phyloP scores from a whole-genome alignment of 306 rosid genomes.

The Mucuna pruriens region DNA sequence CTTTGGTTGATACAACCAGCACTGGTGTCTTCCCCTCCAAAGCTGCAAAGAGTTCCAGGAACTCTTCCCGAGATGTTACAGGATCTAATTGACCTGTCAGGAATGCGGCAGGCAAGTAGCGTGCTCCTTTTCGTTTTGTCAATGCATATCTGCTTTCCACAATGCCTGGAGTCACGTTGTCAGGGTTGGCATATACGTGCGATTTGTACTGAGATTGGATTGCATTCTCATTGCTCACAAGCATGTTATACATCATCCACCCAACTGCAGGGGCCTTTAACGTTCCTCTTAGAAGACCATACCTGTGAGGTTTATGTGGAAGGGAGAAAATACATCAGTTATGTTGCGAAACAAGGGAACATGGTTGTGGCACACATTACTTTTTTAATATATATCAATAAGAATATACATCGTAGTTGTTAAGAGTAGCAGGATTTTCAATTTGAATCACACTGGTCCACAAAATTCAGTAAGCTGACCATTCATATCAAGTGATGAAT shows the following conservation, averaged over 20 bases:
- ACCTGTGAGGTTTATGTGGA: conserved; percentile 55
- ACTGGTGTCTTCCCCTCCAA: conserved; percentile 75
- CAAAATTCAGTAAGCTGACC: background rate
- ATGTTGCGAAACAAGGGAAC: conserved; percentile 25
- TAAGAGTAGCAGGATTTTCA: background rate
- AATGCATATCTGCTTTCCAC: conserved; percentile 79
- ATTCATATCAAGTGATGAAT: background rate
- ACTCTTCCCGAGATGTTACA: conserved; percentile 80
- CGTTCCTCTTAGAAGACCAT: conserved; percentile 87
- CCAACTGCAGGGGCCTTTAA: conserved; percentile 95
- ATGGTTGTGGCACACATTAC: background rate
- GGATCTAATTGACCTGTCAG: conserved; percentile 84
- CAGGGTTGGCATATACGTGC: conserved; percentile 88
- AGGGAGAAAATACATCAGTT: conserved; percentile 30
- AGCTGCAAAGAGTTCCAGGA: conserved; percentile 74
- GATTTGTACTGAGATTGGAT: conserved; percentile 93
- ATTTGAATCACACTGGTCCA: background rate
- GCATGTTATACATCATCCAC: conserved; percentile 97
- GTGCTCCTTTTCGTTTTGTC: conserved; percentile 86
- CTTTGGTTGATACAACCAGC: conserved; percentile 71
- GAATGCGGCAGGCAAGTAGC: conserved; percentile 89
- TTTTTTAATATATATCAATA: background rate
- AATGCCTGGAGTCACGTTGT: conserved; percentile 76
- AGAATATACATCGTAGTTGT: background rate
- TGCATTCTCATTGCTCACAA: conserved; percentile 89